Evolutionary conservation across 2,329 filamentous ascomycete genomes (phyloP), one percentile per base, ranked within the genome.

Genomic region (Ophioceras dolichostomum): DNA sequence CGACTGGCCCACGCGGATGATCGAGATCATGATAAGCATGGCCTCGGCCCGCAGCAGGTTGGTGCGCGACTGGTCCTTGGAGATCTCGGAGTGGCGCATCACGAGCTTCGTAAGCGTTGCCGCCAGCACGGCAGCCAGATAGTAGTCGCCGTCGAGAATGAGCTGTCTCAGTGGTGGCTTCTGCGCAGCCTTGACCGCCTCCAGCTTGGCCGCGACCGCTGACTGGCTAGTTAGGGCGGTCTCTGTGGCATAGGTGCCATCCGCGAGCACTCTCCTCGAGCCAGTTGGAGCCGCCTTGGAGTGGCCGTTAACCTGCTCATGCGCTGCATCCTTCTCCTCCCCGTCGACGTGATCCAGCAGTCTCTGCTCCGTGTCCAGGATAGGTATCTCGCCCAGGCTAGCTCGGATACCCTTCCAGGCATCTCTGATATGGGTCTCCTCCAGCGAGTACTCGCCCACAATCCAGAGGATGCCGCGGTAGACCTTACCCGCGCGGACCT

Each of bases 21-120:
- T 93, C 5, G 91, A 96, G 49, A 98, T 94, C 88, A 96, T 94
- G 56, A 98, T 96, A 37, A 98, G 73, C 91, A 98, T 98, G 32
- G 91, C 91, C 60, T 98, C 91, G 4, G 91, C 91, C 35, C 86
- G 82, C 19, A 98, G 73, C 21, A 89, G 88, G 50, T 98, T 98
- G 21, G 89, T 96, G 28, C 91, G 81, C 31, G 84, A 83, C 31
- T 70, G 62, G 50, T 95, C 89, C 18, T 81, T 67, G 2, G 89
- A 95, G 42, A 96, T 88, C 55, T 96, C 88, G 2, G 86, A 83
- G 57, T 96, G 87, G 37, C 91, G 83, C 87, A 98, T 94, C 36
- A 98, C 91, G 38, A 98, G 73, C 64, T 98, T 98, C 13, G 91
- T 94, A 40, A 98, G 73, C 1, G 89, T 95, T 7, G 88, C 91